Percentiles rank a stretch among this genome's conserved stretches.
phyloP scores from a whole-genome alignment of 495 filamentous ascomycete species.

The Penicillium argentinense region DNA sequence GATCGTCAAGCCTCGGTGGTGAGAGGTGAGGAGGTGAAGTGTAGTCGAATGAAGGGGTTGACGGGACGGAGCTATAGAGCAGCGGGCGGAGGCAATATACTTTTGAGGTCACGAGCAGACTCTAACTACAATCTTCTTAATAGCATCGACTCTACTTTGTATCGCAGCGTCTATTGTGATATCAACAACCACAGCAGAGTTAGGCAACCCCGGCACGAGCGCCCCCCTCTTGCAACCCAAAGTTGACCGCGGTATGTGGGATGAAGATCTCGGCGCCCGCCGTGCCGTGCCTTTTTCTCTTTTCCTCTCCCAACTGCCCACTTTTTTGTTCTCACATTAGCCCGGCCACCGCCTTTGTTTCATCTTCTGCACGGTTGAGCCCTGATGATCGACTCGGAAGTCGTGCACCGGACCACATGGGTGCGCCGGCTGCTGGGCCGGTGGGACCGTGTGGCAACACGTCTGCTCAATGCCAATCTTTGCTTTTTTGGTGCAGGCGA shows the following conservation, averaged over 20 bases:
- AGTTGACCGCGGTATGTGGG: constrained; percentile 7
- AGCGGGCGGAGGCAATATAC: too few species aligned
- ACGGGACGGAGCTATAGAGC: not conserved
- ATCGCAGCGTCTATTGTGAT: not conserved
- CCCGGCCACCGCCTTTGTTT: constrained; percentile 6
- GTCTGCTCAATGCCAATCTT: constrained; percentile 10
- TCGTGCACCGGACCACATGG: constrained; percentile 35
- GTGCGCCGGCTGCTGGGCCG: constrained; percentile 25
- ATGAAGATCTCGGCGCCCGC: constrained; percentile 29
- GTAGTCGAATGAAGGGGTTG: not conserved
- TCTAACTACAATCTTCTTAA: too few species aligned
- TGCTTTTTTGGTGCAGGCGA: constrained; percentile 9
- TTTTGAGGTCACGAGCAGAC: too few species aligned
- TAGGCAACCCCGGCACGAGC: constrained; percentile 11
- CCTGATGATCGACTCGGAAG: constrained; percentile 34
- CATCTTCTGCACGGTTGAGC: constrained; percentile 12
- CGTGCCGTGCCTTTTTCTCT: constrained; percentile 17
- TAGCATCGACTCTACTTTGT: not conserved
- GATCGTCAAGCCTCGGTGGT: not conserved
- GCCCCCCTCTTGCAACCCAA: not conserved
- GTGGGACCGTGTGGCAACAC: constrained; percentile 18
- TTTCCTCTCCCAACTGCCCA: constrained; percentile 6
- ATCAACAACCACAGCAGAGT: not conserved
- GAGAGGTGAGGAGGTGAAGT: not conserved
- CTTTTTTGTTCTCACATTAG: not conserved